Percentiles rank a stretch among this genome's conserved stretches.
phyloP scores from a whole-genome alignment of 2,329 filamentous ascomycete genomes.

The Epichloe uncinata region DNA sequence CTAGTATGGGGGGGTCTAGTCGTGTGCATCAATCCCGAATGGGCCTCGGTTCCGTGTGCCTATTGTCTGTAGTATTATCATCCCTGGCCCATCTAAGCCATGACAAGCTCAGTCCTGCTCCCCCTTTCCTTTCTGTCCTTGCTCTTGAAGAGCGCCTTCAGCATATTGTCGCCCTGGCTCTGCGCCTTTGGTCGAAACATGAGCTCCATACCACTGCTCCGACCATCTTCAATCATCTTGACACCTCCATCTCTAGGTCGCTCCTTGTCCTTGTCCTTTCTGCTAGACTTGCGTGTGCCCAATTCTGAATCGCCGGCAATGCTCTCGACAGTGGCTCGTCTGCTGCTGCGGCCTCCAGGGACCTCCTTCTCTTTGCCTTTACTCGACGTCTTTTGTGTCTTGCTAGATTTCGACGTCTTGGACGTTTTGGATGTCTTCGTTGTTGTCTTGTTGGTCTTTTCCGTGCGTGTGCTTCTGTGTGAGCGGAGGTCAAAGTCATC shows the following conservation, averaged over 20 bases:
- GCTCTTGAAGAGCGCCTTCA: conserved; percentile 45
- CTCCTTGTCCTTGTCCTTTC: conserved; percentile 14
- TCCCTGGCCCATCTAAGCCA: conserved; percentile 12
- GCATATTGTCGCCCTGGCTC: conserved; percentile 35
- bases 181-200: conserved; percentile 35
- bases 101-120: conserved; percentile 18
- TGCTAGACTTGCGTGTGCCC: conserved; percentile 19
- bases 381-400: conserved; percentile 9
- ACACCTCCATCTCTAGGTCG: conserved; percentile 8
- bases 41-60: background rate
- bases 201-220: conserved; percentile 22
- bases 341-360: conserved; percentile 3
- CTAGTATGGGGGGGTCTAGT: no score
- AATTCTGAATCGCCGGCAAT: conserved; percentile 22
- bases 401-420: conserved; percentile 11
- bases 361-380: conserved; percentile 10
- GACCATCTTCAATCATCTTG: conserved; percentile 24
- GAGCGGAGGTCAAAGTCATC: conserved; percentile 27
- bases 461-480: conserved; percentile 20
- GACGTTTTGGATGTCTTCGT: conserved; percentile 16
- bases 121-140: conserved; percentile 35
- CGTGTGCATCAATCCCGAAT: background rate
- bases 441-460: conserved; percentile 13
- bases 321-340: conserved; percentile 10
- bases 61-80: background rate